Percentiles rank a stretch among this genome's conserved stretches.
Evolutionary conservation across 345 rosid genomes (phyloP).

Genomic region (Eucalyptus erythrocorys): DNA sequence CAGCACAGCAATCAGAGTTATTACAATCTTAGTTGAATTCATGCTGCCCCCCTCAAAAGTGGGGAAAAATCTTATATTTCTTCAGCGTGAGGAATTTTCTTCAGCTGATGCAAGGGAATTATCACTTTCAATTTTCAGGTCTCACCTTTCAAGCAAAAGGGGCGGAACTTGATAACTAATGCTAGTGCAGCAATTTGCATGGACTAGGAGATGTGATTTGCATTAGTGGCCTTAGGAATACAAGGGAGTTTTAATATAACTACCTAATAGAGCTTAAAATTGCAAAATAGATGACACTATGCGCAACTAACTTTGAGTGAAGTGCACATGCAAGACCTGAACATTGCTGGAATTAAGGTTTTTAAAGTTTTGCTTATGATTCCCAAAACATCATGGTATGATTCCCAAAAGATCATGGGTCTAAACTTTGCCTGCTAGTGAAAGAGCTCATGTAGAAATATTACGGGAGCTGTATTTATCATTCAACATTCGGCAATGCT

Average conservation of each 20-base stretch:
- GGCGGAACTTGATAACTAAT: not conserved
- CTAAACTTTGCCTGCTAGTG: not conserved
- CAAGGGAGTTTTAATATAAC: not conserved
- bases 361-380: not conserved
- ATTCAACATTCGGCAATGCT: not conserved
- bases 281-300: not conserved
- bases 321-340: not conserved
- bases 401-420: not conserved
- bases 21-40: not conserved
- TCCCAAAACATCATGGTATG: no score
- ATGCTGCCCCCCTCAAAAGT: not conserved
- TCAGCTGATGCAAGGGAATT: not conserved
- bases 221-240: not conserved
- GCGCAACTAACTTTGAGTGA: not conserved
- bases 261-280: not conserved
- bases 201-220: not conserved
- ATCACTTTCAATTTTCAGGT: not conserved
- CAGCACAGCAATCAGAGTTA: not conserved
- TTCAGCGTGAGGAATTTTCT: not conserved
- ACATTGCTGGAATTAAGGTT: not conserved
- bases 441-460: not conserved
- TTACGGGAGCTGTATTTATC: not conserved
- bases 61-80: not conserved
- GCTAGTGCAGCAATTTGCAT: not conserved
- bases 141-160: not conserved